Evolutionary conservation across 2,329 filamentous ascomycete species (phyloP).

Genomic region (Coleophoma cylindrospora): DNA sequence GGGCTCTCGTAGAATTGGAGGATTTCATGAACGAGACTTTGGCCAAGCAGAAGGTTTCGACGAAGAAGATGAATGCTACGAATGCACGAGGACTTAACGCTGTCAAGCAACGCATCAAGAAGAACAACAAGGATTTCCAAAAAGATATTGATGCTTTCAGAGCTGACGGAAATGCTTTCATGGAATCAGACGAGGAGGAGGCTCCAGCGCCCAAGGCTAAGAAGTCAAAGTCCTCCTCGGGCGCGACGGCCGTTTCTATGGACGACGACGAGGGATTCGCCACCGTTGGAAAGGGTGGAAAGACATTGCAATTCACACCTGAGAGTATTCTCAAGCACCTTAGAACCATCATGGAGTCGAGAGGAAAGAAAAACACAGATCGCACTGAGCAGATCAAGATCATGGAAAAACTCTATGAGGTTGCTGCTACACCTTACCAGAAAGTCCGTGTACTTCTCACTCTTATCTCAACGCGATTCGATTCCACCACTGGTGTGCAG

Average conservation of each 20-base stretch:
- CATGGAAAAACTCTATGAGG: constrained; percentile 93
- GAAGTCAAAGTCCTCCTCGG: constrained; percentile 43
- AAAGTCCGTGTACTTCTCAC: constrained; percentile 87
- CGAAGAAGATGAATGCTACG: constrained; percentile 98
- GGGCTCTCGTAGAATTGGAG: constrained; percentile 88
- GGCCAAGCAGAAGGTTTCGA: constrained; percentile 90
- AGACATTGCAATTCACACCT: constrained; percentile 85
- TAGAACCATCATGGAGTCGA: constrained; percentile 85
- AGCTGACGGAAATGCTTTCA: constrained; percentile 78
- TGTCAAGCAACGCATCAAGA: constrained; percentile 97
- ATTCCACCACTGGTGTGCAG: constrained; percentile 74
- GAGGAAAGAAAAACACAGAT: constrained; percentile 99
- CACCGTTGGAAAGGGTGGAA: constrained; percentile 83
- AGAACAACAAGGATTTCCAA: constrained; percentile 95
- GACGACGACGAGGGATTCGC: constrained; percentile 83
- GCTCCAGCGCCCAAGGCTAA: constrained; percentile 46
- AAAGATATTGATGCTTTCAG: constrained; percentile 83
- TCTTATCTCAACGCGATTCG: constrained; percentile 89
- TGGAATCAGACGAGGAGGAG: constrained; percentile 78
- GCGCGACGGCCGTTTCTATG: constrained; percentile 43
- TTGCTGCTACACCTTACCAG: constrained; percentile 88
- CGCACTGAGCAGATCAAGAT: constrained; percentile 89
- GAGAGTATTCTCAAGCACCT: constrained; percentile 99
- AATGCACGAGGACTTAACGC: constrained; percentile 92
- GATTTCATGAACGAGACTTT: constrained; percentile 91